Evolutionary conservation across 1,284 basidiomycete genomes (phyloP).

Genomic region (Marasmius sp.): DNA sequence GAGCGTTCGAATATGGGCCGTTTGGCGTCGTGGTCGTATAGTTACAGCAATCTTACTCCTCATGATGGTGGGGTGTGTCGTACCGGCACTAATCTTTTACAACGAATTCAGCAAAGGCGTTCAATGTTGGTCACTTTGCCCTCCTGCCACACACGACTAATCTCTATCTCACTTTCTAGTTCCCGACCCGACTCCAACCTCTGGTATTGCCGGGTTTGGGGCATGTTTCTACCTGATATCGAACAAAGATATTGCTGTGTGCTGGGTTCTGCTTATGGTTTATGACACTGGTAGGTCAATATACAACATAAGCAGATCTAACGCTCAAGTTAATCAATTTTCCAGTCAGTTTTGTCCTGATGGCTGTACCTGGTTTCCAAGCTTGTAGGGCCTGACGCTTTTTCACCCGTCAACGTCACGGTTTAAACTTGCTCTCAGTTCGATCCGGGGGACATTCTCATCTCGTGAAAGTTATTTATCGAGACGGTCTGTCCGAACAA

Average conservation of each 20-base stretch:
- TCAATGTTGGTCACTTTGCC: not conserved
- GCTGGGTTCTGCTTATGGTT: not conserved
- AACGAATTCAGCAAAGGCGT: not conserved
- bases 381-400: not conserved
- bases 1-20: not conserved
- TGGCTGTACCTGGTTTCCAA: not conserved
- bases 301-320: not conserved
- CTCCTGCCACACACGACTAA: not conserved
- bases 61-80: not conserved
- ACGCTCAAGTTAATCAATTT: not conserved
- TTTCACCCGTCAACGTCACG: not conserved
- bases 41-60: no score
- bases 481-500: not conserved
- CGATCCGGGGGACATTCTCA: not conserved
- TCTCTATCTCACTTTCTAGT: not conserved
- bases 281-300: not conserved
- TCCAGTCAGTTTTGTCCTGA: not conserved
- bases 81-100: not conserved
- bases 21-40: not conserved
- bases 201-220: not conserved
- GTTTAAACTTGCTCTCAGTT: not conserved
- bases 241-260: no score
- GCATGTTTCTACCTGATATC: not conserved
- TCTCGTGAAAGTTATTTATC: not conserved
- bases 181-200: not conserved